Conservation (phyloP, 192 early-diverging fungal species). For the Borealophlyctis nickersoniae region DNA sequence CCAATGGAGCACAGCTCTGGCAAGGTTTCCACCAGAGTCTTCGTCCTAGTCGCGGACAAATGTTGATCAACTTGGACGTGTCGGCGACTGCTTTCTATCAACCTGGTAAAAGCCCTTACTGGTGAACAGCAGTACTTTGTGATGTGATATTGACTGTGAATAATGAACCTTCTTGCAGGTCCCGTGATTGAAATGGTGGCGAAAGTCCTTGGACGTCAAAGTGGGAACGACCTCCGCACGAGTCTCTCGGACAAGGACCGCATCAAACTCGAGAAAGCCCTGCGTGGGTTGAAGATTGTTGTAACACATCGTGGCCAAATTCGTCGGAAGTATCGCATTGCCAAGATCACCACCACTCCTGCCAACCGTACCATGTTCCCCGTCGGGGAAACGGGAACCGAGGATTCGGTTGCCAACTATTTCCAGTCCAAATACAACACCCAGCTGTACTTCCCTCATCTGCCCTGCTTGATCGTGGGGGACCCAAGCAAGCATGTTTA, state of each 20-base stretch:
- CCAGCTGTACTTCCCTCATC: conserved; percentile 67
- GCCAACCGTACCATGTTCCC: conserved; percentile 72
- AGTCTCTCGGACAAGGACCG: conserved; percentile 48
- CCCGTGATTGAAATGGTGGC: conserved; percentile 68
- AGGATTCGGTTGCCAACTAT: conserved; percentile 74
- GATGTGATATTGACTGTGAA: no score
- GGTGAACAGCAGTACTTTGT: no score
- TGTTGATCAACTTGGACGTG: conserved; percentile 59
- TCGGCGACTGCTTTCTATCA: conserved; percentile 62
- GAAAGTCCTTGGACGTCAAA: conserved; percentile 60
- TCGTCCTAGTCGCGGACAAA: conserved; percentile 66
- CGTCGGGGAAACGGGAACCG: conserved; percentile 37
- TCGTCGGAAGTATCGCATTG: conserved; percentile 70
- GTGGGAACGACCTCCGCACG: conserved; percentile 41
- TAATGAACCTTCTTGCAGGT: conserved; percentile 25
- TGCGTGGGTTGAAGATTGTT: conserved; percentile 48
- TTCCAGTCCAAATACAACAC: conserved; percentile 73
- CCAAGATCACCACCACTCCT: conserved; percentile 61
- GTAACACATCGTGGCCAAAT: conserved; percentile 61
- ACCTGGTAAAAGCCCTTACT: conserved; percentile 30
- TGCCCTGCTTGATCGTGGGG: conserved; percentile 74
- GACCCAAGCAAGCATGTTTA: conserved; percentile 57
- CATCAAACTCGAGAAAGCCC: conserved; percentile 41
- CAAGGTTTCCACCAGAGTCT: conserved; percentile 90
- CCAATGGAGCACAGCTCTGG: conserved; percentile 87